These are phyloP conservation scores for Metarhizium humberi DNA, from an alignment of 2,329 filamentous ascomycete genomes.

Conservation along the genomic window DNA sequence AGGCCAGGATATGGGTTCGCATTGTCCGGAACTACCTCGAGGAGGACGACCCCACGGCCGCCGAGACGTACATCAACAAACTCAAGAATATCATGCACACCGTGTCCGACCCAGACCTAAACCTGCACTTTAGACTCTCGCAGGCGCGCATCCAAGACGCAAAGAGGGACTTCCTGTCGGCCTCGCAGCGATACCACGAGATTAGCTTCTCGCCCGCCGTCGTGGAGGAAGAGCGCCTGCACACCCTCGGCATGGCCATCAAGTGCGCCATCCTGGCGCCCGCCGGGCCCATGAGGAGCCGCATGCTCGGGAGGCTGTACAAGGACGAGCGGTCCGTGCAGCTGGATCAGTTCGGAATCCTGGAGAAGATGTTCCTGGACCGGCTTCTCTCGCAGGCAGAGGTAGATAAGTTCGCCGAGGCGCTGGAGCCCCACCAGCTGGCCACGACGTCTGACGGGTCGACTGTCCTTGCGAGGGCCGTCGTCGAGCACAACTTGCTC, in stretches of 20 bases:
- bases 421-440: slow-evolving; percentile 78
- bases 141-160: slow-evolving; percentile 91
- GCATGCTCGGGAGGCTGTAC: slow-evolving; percentile 74
- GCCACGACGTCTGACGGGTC: slow-evolving; percentile 83
- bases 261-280: slow-evolving; percentile 89
- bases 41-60: slow-evolving; percentile 78
- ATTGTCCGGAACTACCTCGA: slow-evolving; percentile 93
- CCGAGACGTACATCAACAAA: slow-evolving; percentile 84
- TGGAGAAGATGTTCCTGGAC: slow-evolving; percentile 97
- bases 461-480: slow-evolving; percentile 85
- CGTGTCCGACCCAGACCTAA: slow-evolving; percentile 63
- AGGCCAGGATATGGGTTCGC: slow-evolving; percentile 80
- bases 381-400: slow-evolving; percentile 73
- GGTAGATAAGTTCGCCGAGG: slow-evolving; percentile 74
- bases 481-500: slow-evolving; percentile 92
- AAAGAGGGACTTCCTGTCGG: slow-evolving; percentile 80
- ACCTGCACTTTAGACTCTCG: slow-evolving; percentile 79
- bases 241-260: slow-evolving; percentile 77
- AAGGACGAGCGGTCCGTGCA: slow-evolving; percentile 78
- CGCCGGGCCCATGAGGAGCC: slow-evolving; percentile 75
- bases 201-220: slow-evolving; percentile 71
- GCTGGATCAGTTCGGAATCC: slow-evolving; percentile 72
- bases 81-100: slow-evolving; percentile 86
- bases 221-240: slow-evolving; percentile 77
- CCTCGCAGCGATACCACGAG: slow-evolving; percentile 78